phyloP scores from a whole-genome alignment of 805 yeast genomes.

The Suhomyces emberorum region DNA sequence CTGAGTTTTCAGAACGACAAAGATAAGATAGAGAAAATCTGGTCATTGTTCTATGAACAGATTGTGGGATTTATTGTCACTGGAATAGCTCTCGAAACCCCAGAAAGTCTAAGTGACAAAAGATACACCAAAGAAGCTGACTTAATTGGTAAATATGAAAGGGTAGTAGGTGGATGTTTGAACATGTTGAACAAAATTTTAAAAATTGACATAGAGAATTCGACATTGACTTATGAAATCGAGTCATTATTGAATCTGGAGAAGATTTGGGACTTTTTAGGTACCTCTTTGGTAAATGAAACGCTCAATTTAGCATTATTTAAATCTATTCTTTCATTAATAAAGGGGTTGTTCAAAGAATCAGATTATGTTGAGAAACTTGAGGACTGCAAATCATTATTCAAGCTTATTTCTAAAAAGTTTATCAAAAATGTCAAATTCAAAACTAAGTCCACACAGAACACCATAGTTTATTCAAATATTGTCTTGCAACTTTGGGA shows the following conservation, averaged over 20 bases:
- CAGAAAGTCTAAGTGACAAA: conserved; percentile 69
- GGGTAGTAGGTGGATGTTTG: conserved; percentile 53
- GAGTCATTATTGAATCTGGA: conserved; percentile 15
- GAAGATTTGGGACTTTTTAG: conserved; percentile 32
- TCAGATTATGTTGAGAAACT: conserved; percentile 10
- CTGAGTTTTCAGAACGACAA: conserved; percentile 55
- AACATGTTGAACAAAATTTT: conserved; percentile 39
- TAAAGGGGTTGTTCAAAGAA: conserved; percentile 18
- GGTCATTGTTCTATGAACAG: conserved; percentile 56
- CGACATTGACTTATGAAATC: background rate
- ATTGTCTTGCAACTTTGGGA: conserved; percentile 48
- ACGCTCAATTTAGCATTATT: conserved; percentile 31
- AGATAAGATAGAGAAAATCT: conserved; percentile 47
- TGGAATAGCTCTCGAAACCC: conserved; percentile 53
- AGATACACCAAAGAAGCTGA: conserved; percentile 67
- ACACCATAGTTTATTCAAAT: conserved; percentile 42
- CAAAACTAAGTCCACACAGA: conserved; percentile 19
- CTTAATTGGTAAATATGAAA: conserved; percentile 56
- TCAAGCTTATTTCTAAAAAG: conserved; percentile 42
- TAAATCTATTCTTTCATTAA: conserved; percentile 22
- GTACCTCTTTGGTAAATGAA: conserved; percentile 18
- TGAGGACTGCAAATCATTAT: conserved; percentile 23
- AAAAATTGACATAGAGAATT: background rate
- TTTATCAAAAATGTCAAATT: conserved; percentile 44
- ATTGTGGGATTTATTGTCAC: conserved; percentile 55